Conservation (phyloP, 2,329 filamentous ascomycete genomes). For the Ascosphaera pollenicola region DNA sequence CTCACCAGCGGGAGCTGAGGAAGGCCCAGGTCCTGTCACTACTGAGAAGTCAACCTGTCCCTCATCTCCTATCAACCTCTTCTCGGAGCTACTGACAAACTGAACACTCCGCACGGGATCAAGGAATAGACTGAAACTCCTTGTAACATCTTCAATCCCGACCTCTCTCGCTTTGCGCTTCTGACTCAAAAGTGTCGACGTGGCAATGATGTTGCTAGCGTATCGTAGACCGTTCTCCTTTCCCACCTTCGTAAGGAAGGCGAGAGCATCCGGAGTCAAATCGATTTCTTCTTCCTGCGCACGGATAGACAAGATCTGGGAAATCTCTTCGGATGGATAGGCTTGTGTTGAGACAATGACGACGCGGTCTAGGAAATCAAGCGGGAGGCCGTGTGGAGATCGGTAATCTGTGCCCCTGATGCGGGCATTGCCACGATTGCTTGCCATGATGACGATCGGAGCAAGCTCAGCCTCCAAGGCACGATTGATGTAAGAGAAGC, state of each 20-base stretch:
- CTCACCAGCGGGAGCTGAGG: conserved; percentile 29
- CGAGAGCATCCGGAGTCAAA: conserved; percentile 68
- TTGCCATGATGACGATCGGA: conserved; percentile 98
- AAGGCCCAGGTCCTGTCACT: conserved; percentile 6
- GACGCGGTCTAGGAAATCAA: conserved; percentile 89
- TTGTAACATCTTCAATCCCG: conserved; percentile 67
- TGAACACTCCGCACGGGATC: conserved; percentile 72
- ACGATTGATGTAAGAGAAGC: conserved; percentile 96
- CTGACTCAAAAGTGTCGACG: conserved; percentile 64
- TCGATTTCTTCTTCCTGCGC: conserved; percentile 95
- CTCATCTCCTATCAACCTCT: conserved; percentile 73
- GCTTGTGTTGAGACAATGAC: conserved; percentile 88
- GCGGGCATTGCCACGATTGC: conserved; percentile 75
- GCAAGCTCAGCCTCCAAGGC: conserved; percentile 87
- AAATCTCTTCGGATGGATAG: conserved; percentile 66
- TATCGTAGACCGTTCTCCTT: conserved; percentile 82
- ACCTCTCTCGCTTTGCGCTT: conserved; percentile 77
- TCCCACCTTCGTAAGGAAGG: conserved; percentile 86
- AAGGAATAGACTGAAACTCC: conserved; percentile 86
- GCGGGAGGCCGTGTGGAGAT: conserved; percentile 77
- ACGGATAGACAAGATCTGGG: conserved; percentile 77
- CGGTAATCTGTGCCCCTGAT: conserved; percentile 88
- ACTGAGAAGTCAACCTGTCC: conserved; percentile 51
- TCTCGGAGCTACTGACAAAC: conserved; percentile 78
- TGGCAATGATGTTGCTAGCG: conserved; percentile 94